Percentiles rank a stretch among this genome's conserved stretches.
phyloP scores from a whole-genome alignment of 1,284 basidiomycete genomes.

The Ceratobasidium theobromae region DNA sequence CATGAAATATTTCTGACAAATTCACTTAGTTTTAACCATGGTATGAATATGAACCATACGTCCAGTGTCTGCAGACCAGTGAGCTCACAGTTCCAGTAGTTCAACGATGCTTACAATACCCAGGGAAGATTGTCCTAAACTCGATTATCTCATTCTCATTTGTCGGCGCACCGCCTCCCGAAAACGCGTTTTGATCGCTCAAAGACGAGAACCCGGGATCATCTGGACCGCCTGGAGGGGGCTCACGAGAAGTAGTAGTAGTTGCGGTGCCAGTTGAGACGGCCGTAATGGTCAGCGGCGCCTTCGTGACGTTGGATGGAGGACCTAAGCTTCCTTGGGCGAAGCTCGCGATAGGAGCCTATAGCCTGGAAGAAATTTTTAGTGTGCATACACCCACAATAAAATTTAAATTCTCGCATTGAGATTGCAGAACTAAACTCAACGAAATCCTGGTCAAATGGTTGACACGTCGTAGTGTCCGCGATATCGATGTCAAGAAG shows the following conservation, averaged over 20 bases:
- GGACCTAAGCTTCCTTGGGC: conserved; percentile 40
- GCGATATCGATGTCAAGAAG: conserved; percentile 68
- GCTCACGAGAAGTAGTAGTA: background rate
- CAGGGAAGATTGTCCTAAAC: conserved; percentile 70
- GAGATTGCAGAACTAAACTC: conserved; percentile 61
- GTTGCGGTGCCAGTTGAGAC: background rate
- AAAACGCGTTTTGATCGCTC: conserved; percentile 46
- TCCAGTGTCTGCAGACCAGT: conserved; percentile 47
- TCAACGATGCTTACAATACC: conserved; percentile 46
- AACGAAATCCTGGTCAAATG: conserved; percentile 64
- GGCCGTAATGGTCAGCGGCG: background rate
- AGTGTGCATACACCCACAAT: background rate
- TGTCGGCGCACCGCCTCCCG: conserved; percentile 67
- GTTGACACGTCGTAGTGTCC: conserved; percentile 70
- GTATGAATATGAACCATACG: conserved; percentile 49
- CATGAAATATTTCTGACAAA: background rate
- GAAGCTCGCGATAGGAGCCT: conserved; percentile 49
- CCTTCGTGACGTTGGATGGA: background rate
- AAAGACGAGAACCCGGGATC: no score
- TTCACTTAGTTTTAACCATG: conserved; percentile 39
- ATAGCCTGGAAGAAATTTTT: conserved; percentile 33
- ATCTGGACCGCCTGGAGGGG: conserved; percentile 5
- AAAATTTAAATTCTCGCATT: conserved; percentile 31
- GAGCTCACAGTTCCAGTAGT: conserved; percentile 39
- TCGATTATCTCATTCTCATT: conserved; percentile 65